Conservation (phyloP, 1,139 yeast genomes). For the Keqinozyma sinolaborantium region DNA sequence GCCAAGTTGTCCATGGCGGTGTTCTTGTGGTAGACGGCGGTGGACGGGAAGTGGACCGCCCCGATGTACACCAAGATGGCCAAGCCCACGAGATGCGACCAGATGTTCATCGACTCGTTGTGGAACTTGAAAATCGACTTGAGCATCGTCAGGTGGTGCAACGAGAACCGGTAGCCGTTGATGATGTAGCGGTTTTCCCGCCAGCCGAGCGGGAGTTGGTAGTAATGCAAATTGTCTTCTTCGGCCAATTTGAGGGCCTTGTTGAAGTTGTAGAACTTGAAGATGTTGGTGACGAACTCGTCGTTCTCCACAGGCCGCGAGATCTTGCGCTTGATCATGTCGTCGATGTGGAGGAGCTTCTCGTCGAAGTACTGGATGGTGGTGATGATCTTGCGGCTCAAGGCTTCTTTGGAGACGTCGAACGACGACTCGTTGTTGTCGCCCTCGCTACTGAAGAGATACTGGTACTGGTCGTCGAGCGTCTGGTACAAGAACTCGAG, state of each 20-base stretch:
- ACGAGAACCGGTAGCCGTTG: conserved; percentile 80
- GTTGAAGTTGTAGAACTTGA: conserved; percentile 57
- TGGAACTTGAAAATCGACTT: conserved; percentile 60
- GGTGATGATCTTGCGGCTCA: conserved; percentile 44
- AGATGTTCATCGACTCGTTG: conserved; percentile 88
- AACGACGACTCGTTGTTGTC: conserved; percentile 10
- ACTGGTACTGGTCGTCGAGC: conserved; percentile 54
- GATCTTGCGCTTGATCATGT: conserved; percentile 37
- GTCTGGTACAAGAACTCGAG: conserved; percentile 47
- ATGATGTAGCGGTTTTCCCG: conserved; percentile 85
- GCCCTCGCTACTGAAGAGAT: conserved; percentile 26
- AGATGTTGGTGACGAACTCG: conserved; percentile 32
- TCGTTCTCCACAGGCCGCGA: conserved; percentile 26
- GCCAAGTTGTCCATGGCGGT: conserved; percentile 47
- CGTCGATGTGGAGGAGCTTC: conserved; percentile 50
- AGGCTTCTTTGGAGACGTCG: conserved; percentile 26
- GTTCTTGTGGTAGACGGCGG: conserved; percentile 38
- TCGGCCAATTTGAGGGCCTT: conserved; percentile 57
- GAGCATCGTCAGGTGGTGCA: conserved; percentile 58
- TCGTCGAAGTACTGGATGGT: conserved; percentile 57
- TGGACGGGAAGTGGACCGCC: conserved; percentile 57
- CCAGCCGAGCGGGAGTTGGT: conserved; percentile 90
- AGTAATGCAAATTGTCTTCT: conserved; percentile 63
- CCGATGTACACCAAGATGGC: conserved; percentile 54
- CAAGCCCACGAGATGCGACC: conserved; percentile 86